These are phyloP conservation scores for Ocimum tenuiflorum DNA, from an alignment of 257 asterid species.

Conservation along the genomic window DNA sequence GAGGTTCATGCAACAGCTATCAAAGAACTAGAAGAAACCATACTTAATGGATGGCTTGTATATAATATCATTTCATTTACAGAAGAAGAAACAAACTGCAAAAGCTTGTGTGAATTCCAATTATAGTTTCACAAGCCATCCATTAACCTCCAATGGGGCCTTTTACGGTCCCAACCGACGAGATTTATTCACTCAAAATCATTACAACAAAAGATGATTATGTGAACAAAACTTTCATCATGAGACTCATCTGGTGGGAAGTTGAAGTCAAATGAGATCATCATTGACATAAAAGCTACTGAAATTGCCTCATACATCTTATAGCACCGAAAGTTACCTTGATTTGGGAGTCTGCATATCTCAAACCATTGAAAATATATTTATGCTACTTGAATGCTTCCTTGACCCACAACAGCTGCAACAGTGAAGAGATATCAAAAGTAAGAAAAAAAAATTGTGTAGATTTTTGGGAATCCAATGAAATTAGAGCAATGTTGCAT, in stretches of 20 bases:
- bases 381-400: conserved; percentile 26
- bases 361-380: conserved; percentile 3
- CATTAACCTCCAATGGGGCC: conserved; percentile 2
- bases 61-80: neutral
- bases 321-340: conserved; percentile 45
- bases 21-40: neutral
- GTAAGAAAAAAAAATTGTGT: neutral
- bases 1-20: neutral
- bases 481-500: too few relatives aligned
- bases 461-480: conserved; percentile 44
- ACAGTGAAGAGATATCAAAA: conserved; percentile 21
- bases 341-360: conserved; percentile 72
- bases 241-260: neutral
- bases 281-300: conserved; percentile 1
- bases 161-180: conserved; percentile 11
- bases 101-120: neutral
- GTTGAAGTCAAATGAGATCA: conserved; percentile 18
- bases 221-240: conserved; percentile 11
- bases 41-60: too few relatives aligned
- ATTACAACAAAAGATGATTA: conserved; percentile 9
- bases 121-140: neutral
- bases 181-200: conserved; percentile 9
- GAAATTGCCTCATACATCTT: conserved; percentile 7
- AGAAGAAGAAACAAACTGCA: neutral
- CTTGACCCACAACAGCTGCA: conserved; percentile 50